Conservation (phyloP, 108 stramenopile genomes). For the Cyclostephanos tholiformis region DNA sequence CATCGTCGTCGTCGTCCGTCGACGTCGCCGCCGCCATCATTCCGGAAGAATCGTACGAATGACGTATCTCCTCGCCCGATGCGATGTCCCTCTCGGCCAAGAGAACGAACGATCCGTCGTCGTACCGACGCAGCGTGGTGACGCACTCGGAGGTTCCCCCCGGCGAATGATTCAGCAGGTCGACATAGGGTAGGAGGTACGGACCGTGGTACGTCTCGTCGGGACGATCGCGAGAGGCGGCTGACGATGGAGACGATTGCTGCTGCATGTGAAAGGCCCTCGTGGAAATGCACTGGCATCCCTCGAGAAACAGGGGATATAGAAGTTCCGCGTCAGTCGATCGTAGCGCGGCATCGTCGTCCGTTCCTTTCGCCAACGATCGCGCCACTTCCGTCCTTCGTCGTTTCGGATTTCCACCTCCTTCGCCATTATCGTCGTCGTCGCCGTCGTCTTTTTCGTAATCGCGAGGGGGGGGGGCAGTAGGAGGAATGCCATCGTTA, state of each 20-base stretch:
- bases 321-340: slow-evolving; percentile 15
- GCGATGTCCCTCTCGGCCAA: slow-evolving; percentile 71
- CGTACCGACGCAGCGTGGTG: slow-evolving; percentile 64
- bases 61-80: slow-evolving; percentile 70
- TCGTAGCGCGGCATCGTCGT: neutral
- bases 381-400: slow-evolving; percentile 16
- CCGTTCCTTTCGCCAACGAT: neutral
- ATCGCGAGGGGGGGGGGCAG: too few species aligned
- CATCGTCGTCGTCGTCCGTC: neutral
- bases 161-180: slow-evolving; percentile 76
- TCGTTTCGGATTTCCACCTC: slow-evolving; percentile 6
- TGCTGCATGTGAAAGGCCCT: slow-evolving; percentile 74
- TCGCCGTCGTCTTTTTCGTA: too few species aligned
- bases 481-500: slow-evolving; percentile 2
- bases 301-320: slow-evolving; percentile 53
- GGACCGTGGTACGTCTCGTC: slow-evolving; percentile 57
- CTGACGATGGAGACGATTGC: neutral
- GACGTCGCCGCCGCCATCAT: neutral
- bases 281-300: slow-evolving; percentile 76
- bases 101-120: slow-evolving; percentile 66
- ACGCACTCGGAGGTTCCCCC: slow-evolving; percentile 41
- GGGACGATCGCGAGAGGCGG: neutral
- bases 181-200: slow-evolving; percentile 79
- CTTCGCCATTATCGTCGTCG: too few species aligned
- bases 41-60: slow-evolving; percentile 62